Evolutionary conservation across 768 basidiomycete genomes (phyloP).

Genomic region (Russula virescens): DNA sequence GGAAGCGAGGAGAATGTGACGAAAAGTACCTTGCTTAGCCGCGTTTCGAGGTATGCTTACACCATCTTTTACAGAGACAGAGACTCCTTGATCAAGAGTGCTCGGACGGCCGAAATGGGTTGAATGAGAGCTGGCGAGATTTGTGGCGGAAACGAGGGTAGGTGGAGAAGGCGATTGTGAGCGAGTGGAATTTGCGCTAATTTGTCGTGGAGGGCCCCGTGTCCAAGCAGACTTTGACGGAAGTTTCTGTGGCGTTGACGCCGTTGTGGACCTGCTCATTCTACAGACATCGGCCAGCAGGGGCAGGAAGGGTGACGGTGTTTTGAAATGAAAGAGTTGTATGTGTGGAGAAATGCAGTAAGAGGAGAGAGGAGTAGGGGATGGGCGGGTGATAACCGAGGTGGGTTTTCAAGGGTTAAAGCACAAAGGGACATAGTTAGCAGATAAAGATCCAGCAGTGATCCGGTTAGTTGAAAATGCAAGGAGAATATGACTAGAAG

Average conservation of each 20-base stretch:
- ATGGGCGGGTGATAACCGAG: background rate
- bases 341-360: background rate
- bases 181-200: slow-evolving; percentile 50
- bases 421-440: background rate
- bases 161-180: slow-evolving; percentile 64
- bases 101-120: slow-evolving; percentile 77
- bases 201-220: slow-evolving; percentile 71
- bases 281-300: slow-evolving; percentile 34
- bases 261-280: slow-evolving; percentile 92
- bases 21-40: slow-evolving; percentile 54
- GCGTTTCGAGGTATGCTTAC: slow-evolving; percentile 65
- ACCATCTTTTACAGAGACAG: slow-evolving; percentile 76
- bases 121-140: slow-evolving; percentile 37
- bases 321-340: background rate
- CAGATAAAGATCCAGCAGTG: background rate
- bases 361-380: background rate
- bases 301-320: background rate
- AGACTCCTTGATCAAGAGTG: slow-evolving; percentile 61
- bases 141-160: slow-evolving; percentile 34
- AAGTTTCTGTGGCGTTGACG: slow-evolving; percentile 68
- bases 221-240: slow-evolving; percentile 85
- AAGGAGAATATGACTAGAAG: background rate
- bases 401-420: background rate
- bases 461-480: background rate
- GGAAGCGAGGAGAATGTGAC: background rate